Base-by-base conservation (phyloP, 768 basidiomycete genomes). In the Pluteus cervinus region DNA sequence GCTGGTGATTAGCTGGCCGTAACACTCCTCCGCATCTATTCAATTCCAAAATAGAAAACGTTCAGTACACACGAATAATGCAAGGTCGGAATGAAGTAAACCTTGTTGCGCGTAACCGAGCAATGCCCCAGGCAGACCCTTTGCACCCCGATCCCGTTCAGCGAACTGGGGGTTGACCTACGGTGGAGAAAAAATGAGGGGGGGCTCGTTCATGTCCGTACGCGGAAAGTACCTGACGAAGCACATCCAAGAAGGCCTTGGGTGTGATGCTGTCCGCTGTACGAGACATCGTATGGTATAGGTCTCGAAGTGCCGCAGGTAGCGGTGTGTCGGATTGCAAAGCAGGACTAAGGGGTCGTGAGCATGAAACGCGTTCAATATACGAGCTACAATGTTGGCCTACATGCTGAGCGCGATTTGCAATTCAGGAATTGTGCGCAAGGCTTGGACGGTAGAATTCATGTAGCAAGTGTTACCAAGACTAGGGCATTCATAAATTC, bases 391-490 rank as follows among this genome's bases (percentile, higher is more conserved):
- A 29, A 23, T 28, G n/a, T 20, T n/a, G 17, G 58, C 75, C 46
- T 53, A 84, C 76, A 62, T 60, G 50, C 58, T 58, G 15, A 97
- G 69, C 0, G 88, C 86, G 1, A 69, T 55, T 51, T 86, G 82
- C 4, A 99, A 73, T 49, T 96, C 91, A 2, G 93, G 92, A 34
- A 99, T 83, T 3, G 87, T 80, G 16, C 90, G 85, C 44, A 99
- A 73, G n/a, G 86, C 82, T 65, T 99, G 96, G 1, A 98, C 68
- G 2, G 88, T 90, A 1, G 96, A 80, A 55, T 94, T 98, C 84
- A 97, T 90, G 63, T 99, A 99, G 53, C 94, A 97, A 0, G 93
- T 97, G 55, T 97, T 97, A 24, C 94, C 92, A 24, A 93, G 65
- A 52, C 76, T 79, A 45, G 40, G 34, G 26, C 7, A 31, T 18